Percentiles rank a stretch among this genome's conserved stretches.
Evolutionary conservation across 1,284 basidiomycete species (phyloP).

Genomic region (Bjerkandera adusta): DNA sequence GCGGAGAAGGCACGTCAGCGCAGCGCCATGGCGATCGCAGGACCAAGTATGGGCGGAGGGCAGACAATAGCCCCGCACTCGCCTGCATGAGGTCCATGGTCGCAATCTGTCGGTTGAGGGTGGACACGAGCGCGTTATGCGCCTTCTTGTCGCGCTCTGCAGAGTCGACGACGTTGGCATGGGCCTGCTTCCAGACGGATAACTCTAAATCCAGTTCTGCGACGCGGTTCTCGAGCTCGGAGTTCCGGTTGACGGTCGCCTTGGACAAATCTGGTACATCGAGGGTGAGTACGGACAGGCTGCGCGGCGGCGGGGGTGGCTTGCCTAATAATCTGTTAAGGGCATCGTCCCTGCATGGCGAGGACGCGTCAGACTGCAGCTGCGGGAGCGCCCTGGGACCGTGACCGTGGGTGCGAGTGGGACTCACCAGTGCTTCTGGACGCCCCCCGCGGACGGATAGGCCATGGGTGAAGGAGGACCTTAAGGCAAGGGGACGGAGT

Average conservation of each 20-base stretch:
- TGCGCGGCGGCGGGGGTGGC: constrained; percentile 16
- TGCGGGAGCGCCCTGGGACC: no score
- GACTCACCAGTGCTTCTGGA: constrained; percentile 60
- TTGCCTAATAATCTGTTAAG: constrained; percentile 57
- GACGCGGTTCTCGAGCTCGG: constrained; percentile 58
- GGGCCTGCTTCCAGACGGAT: constrained; percentile 66
- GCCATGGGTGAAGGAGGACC: constrained; percentile 43
- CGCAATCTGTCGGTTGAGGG: constrained; percentile 59
- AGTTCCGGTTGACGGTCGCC: constrained; percentile 59
- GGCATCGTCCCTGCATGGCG: constrained; percentile 55
- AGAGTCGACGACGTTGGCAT: constrained; percentile 53
- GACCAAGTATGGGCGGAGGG: background rate
- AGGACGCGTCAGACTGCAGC: no score
- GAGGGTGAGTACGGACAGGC: constrained; percentile 4
- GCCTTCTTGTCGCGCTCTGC: constrained; percentile 57
- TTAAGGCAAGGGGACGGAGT: constrained; percentile 21
- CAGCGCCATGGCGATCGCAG: background rate
- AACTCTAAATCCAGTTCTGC: constrained; percentile 68
- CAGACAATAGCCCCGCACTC: constrained; percentile 24
- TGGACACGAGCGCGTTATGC: constrained; percentile 61
- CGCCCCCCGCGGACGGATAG: constrained; percentile 50
- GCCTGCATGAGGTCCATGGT: constrained; percentile 53
- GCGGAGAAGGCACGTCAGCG: constrained; percentile 2
- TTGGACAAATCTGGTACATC: constrained; percentile 57
- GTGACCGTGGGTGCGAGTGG: no score